A percentile compares a stretch with the other conserved stretches of the same genome.
phyloP scores from a whole-genome alignment of 495 filamentous ascomycete genomes.

The Podospora pseudocomata region DNA sequence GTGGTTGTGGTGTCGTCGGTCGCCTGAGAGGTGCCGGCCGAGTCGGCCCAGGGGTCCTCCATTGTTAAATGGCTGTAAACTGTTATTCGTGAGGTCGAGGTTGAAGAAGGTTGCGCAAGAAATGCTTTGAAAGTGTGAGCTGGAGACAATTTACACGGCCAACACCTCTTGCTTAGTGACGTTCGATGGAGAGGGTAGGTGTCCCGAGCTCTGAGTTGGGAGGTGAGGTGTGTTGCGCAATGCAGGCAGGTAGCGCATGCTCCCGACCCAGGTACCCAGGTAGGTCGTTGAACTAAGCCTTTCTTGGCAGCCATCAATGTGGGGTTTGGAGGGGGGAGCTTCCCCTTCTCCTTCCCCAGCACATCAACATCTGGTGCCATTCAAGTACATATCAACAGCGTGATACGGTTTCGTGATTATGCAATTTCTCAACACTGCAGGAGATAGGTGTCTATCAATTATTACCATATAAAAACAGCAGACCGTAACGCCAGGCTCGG shows the following conservation, averaged over 20 bases:
- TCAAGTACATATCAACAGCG: neutral
- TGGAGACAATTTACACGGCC: neutral
- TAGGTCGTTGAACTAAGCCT: constrained; percentile 17
- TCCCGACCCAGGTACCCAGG: neutral
- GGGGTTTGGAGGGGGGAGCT: constrained; percentile 15
- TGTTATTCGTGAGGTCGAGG: neutral
- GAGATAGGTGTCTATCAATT: neutral
- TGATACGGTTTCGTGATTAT: neutral
- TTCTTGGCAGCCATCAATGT: constrained; percentile 23
- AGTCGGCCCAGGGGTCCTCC: constrained; percentile 42
- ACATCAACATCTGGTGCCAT: neutral
- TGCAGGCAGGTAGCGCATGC: neutral
- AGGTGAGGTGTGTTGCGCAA: constrained; percentile 8
- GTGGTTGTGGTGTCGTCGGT: constrained; percentile 11
- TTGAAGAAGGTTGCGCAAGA: neutral
- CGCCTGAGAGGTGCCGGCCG: constrained; percentile 16
- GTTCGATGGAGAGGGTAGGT: neutral
- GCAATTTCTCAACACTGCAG: neutral
- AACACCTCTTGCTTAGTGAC: neutral
- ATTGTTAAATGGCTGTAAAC: constrained; percentile 15
- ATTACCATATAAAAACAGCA: neutral
- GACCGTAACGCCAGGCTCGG: neutral
- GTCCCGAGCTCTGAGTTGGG: neutral
- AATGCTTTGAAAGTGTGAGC: neutral
- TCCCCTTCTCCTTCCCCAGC: neutral